phyloP scores from a whole-genome alignment of 2,329 filamentous ascomycete species.

The Fusarium lyarnte region DNA sequence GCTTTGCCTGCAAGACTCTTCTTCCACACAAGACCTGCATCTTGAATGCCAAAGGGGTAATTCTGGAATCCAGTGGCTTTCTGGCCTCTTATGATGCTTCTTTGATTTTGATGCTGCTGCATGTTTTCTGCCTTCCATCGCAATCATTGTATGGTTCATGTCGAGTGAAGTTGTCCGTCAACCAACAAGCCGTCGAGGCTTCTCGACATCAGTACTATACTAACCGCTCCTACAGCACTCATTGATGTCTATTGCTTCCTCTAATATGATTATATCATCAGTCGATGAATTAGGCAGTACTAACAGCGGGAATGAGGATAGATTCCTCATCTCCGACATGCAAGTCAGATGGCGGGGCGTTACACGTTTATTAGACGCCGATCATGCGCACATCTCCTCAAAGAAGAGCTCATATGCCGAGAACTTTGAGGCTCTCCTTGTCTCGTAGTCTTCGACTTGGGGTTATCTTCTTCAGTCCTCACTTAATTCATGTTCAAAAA shows the following conservation, averaged over 20 bases:
- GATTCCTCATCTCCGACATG: conserved; percentile 8
- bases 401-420: background rate
- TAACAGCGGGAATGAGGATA: background rate
- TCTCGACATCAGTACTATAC: background rate
- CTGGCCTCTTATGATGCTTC: background rate
- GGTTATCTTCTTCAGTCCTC: background rate
- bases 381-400: background rate
- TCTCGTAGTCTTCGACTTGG: background rate
- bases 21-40: conserved; percentile 21
- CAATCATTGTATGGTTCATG: background rate
- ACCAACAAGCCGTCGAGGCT: background rate
- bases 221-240: background rate
- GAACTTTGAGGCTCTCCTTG: background rate
- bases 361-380: conserved; percentile 17
- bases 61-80: conserved; percentile 16
- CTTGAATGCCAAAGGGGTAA: conserved; percentile 17
- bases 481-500: background rate
- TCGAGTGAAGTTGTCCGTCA: background rate
- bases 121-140: background rate
- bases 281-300: background rate
- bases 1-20: conserved; percentile 13
- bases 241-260: background rate
- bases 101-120: background rate
- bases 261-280: background rate
- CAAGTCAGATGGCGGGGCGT: conserved; percentile 8